Evolutionary conservation across 78 protist genomes (phyloP).

Genomic region (Dictyostelium discoideum): dicty_2.7 NC_007091.3:2311501-2312000

Average conservation of each 20-base stretch:
- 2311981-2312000: too few relatives aligned
- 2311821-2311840: not conserved
- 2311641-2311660: too few relatives aligned
- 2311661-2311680: not conserved
- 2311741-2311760: not conserved
- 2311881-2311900: not conserved
- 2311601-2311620: too few relatives aligned
- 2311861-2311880: not conserved
- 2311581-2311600: too few relatives aligned
- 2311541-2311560: too few relatives aligned
- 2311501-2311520: not conserved
- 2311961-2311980: not conserved
- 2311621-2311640: too few relatives aligned
- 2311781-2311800: not conserved
- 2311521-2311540: too few relatives aligned
- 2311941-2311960: not conserved
- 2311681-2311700: not conserved
- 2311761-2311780: not conserved
- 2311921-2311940: not conserved
- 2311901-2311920: not conserved
- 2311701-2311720: not conserved
- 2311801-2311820: not conserved
- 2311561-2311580: too few relatives aligned
- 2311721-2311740: not conserved
- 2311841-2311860: not conserved